phyloP scores from a whole-genome alignment of 148 eudicot species.

The Silene latifolia region DNA sequence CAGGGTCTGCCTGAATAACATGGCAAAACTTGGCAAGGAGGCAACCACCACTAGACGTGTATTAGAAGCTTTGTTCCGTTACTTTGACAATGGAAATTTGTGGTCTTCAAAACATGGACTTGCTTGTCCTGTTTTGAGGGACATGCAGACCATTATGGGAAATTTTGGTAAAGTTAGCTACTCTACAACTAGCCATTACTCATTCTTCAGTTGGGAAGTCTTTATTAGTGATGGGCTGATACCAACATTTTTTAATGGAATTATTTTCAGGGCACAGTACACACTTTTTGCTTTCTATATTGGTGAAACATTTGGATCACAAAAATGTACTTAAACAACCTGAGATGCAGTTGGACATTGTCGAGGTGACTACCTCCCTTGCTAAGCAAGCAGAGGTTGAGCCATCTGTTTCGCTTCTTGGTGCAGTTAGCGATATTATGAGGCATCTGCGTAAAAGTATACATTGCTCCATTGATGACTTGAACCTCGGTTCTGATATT shows the following conservation, averaged over 20 bases:
- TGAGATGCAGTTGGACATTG: slow-evolving; percentile 80
- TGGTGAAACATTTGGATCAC: slow-evolving; percentile 95
- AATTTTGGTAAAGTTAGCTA: slow-evolving; percentile 48
- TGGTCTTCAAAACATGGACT: slow-evolving; percentile 70
- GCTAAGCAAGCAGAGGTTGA: slow-evolving; percentile 59
- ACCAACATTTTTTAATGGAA: slow-evolving; percentile 8
- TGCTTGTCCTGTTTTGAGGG: slow-evolving; percentile 80
- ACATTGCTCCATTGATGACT: slow-evolving; percentile 69
- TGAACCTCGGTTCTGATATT: slow-evolving; percentile 57
- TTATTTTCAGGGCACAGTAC: slow-evolving; percentile 65
- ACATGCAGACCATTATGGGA: slow-evolving; percentile 83
- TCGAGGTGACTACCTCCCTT: slow-evolving; percentile 66
- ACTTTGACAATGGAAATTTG: slow-evolving; percentile 63
- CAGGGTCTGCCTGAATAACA: slow-evolving; percentile 77
- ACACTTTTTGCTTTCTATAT: slow-evolving; percentile 67
- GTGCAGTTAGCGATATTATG: slow-evolving; percentile 82
- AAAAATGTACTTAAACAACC: slow-evolving; percentile 83
- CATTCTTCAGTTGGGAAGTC: not conserved
- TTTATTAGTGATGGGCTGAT: slow-evolving; percentile 10
- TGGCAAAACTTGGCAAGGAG: slow-evolving; percentile 79
- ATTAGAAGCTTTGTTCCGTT: slow-evolving; percentile 82
- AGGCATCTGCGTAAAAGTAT: slow-evolving; percentile 93
- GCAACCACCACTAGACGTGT: slow-evolving; percentile 88
- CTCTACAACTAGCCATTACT: not conserved
- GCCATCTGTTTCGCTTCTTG: slow-evolving; percentile 71